Evolutionary conservation across 257 asterid species (phyloP).

Genomic region (Penstemon barbatus): DNA sequence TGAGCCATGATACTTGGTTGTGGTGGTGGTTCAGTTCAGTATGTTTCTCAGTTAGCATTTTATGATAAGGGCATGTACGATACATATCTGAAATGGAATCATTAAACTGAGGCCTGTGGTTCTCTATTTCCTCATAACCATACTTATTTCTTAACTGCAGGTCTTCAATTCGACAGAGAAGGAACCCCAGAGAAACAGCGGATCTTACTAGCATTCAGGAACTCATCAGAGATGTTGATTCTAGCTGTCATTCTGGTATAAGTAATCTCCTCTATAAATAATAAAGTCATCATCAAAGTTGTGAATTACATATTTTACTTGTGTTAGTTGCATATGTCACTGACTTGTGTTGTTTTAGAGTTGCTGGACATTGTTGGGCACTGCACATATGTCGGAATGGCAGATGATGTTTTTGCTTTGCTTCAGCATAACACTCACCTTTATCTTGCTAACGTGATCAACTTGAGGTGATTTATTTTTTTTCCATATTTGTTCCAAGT

Average conservation of each 20-base stretch:
- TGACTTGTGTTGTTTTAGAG: conserved; percentile 47
- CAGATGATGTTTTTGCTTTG: conserved; percentile 82
- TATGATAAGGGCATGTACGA: conserved; percentile 10
- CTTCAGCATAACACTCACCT: conserved; percentile 86
- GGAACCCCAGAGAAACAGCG: conserved; percentile 88
- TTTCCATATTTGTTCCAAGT: not conserved
- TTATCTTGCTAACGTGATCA: conserved; percentile 86
- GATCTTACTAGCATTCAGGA: conserved; percentile 92
- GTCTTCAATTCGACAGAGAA: conserved; percentile 80
- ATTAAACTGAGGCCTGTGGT: conserved; percentile 21
- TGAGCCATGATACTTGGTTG: conserved; percentile 13
- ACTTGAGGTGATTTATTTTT: conserved; percentile 64
- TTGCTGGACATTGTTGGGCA: conserved; percentile 75
- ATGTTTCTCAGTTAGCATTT: conserved; percentile 4
- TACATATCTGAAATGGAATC: conserved; percentile 9
- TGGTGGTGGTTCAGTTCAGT: conserved; percentile 2
- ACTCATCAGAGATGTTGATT: conserved; percentile 70
- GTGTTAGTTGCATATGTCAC: not conserved
- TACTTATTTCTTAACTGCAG: conserved; percentile 38
- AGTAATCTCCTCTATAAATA: conserved; percentile 25
- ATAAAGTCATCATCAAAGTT: conserved; percentile 19
- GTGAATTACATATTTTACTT: conserved; percentile 12
- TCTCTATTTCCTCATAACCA: conserved; percentile 27
- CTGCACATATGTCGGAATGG: conserved; percentile 95
- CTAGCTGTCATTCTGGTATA: conserved; percentile 71